Evolutionary conservation across 345 rosid species (phyloP), one percentile per base, ranked within the genome.

Genomic region (Pistacia atlantica): DNA sequence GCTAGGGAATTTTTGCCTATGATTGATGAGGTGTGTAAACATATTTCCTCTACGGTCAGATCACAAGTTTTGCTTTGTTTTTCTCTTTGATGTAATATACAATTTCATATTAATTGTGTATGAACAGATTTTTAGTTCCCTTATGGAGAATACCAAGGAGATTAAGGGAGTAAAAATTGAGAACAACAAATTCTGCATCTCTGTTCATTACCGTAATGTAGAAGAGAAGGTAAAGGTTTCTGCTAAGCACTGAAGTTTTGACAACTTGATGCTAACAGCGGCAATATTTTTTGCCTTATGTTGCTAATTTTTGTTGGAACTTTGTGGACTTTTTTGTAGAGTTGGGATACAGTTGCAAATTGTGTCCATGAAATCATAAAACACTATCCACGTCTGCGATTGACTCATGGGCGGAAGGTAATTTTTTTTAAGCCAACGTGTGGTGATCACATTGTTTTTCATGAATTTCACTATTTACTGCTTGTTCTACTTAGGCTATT

Each of bases 201-300:
- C 99, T 68, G 98, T 95, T 57, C 99, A 95, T 85, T 95, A 90
- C 79, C 98, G 99, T 59, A 95, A 91, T 33, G 99, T 93, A 51
- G 97, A 92, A 72, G 91, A 85, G 71, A 81, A 88, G 90, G 99
- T 90, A 75, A 28, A 66, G 31, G 6, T 61, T 48, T 25, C 67
- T 52, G 57, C 20, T 22, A 18, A 22, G 66, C 14, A 55, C 60
- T 31, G 2, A 8, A 73, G 52, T 59, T 45, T 75, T 12, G 11
- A 12, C 54, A 63, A 54, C 38, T 56, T 38, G 38, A 22, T 70
- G 28, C 64, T 4, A 72, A 22, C 20, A 55, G 25, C 11, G 28
- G 10, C 46, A 28, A 28, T 25, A 45, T 76, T 78, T 64, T 65
- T 8, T 65, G 3, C 10, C 48, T 1, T 66, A n/a, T 11, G 49